These are phyloP conservation scores for Sugiyamaella neomexicana DNA, from an alignment of 1,139 yeast species.

Conservation along the genomic window DNA sequence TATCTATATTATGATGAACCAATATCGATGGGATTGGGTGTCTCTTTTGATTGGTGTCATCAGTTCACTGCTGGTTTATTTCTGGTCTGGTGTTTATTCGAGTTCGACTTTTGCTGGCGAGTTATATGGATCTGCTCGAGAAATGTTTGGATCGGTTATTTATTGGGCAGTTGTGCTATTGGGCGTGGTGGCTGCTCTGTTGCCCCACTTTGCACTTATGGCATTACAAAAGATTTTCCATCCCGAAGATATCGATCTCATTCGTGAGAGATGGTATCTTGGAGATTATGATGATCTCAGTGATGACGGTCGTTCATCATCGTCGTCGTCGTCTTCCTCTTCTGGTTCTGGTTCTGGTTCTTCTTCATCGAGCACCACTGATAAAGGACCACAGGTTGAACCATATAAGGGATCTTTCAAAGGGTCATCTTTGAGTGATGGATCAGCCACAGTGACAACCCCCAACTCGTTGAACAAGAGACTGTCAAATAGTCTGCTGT, in stretches of 20 bases:
- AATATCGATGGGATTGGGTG: constrained; percentile 94
- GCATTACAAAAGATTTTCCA: constrained; percentile 57
- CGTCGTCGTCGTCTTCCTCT: neutral
- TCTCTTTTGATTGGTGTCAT: constrained; percentile 60
- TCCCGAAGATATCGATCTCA: constrained; percentile 83
- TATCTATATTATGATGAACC: constrained; percentile 73
- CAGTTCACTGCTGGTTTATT: constrained; percentile 67
- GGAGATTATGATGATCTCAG: constrained; percentile 26
- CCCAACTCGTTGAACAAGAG: constrained; percentile 9
- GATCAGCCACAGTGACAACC: constrained; percentile 1
- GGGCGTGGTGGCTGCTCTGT: constrained; percentile 67
- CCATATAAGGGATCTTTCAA: constrained; percentile 12
- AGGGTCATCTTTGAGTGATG: constrained; percentile 13
- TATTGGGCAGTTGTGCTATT: constrained; percentile 84
- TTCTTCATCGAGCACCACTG: neutral
- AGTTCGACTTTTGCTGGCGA: constrained; percentile 58
- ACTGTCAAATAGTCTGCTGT: constrained; percentile 11
- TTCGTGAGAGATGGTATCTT: constrained; percentile 59
- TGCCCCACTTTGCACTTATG: constrained; percentile 76
- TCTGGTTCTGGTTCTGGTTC: too few relatives aligned
- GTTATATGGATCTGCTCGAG: constrained; percentile 73
- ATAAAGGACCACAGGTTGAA: constrained; percentile 5
- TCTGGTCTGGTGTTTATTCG: constrained; percentile 94
- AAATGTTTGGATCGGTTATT: constrained; percentile 66
- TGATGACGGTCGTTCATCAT: constrained; percentile 4